Evolutionary conservation across 352 stramenopile genomes (phyloP), one percentile per base, ranked within the genome.

Genomic region (Pythium aristosporum): DNA sequence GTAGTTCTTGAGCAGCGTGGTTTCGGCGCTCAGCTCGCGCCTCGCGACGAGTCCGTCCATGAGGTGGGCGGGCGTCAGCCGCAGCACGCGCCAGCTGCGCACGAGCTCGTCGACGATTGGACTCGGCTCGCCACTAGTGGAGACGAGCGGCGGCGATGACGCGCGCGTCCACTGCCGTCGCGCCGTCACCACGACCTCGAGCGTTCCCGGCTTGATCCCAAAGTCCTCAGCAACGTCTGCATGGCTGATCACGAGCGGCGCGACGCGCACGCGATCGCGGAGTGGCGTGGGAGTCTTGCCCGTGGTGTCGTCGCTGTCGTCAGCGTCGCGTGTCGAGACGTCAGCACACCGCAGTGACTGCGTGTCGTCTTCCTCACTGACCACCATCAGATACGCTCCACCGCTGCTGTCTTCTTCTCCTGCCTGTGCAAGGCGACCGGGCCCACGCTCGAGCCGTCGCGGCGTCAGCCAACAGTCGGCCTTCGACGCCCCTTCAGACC

Each of bases 1-100:
- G 42, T 92, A 92, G 58, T 76, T 85, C 61, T 84, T 88, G 48
- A 90, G 56, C 36, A 90, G 51, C 16, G 72, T 78, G 2, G 73
- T 55, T 5, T 83, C 71, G 67, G 55, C 54, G 28, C 58, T 61
- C 1, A 67, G 47, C 46, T 67, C 65, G 25, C 63, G 63, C 36
- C 57, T 59, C 39, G 67, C 67, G 15, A 62, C 47, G 5, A 61
- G 30, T 4, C 58, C 58, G 41, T 71, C 65, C 21, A 49, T 32
- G 21, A 48, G 18, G 28, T 56, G 42, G 15, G 44, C 37, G 18
- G 46, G 36, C 37, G 54, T 43, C n/a, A 71, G 30, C 13, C 58
- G 34, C 47, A 72, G 55, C 28, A 54, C 59, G 16, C 54, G 52
- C 65, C 65, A 72, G n/a, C 39, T 49, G 16, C 65, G 39, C 16